These are phyloP conservation scores for Torulaspora gathmanii DNA, from an alignment of 805 yeast species.

Conservation along the genomic window DNA sequence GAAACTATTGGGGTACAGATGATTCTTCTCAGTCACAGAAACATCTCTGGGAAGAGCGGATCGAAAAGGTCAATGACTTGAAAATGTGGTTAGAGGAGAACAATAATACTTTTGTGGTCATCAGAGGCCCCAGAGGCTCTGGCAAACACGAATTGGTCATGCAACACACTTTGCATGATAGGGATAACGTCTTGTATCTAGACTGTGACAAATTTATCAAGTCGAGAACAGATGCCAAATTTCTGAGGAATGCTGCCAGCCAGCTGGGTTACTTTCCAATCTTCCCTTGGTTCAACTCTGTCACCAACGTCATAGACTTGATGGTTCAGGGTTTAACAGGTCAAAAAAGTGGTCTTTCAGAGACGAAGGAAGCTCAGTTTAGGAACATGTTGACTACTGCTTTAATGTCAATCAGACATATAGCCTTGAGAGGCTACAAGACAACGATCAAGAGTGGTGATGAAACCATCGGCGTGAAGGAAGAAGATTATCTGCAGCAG, in stretches of 20 bases:
- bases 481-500: constrained; percentile 77
- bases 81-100: constrained; percentile 81
- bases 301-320: constrained; percentile 75
- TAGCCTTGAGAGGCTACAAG: constrained; percentile 48
- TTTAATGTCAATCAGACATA: constrained; percentile 64
- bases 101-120: constrained; percentile 81
- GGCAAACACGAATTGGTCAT: constrained; percentile 81
- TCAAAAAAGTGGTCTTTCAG: constrained; percentile 86
- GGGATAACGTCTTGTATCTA: constrained; percentile 58
- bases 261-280: constrained; percentile 90
- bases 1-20: constrained; percentile 34
- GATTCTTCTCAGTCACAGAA: constrained; percentile 27
- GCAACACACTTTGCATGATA: constrained; percentile 56
- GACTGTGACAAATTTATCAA: constrained; percentile 77
- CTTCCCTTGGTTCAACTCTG: constrained; percentile 84
- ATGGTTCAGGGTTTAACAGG: constrained; percentile 89
- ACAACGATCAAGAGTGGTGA: constrained; percentile 33
- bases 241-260: constrained; percentile 61
- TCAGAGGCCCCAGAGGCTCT: constrained; percentile 93
- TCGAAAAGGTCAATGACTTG: constrained; percentile 61
- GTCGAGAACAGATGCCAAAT: constrained; percentile 65
- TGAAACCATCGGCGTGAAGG: constrained; percentile 44
- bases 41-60: constrained; percentile 65
- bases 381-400: constrained; percentile 74
- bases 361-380: constrained; percentile 73